Percentiles rank a stretch among this genome's conserved stretches.
Conservation (phyloP, 164 flowering plant species). For the Berberis vulgaris region DNA sequence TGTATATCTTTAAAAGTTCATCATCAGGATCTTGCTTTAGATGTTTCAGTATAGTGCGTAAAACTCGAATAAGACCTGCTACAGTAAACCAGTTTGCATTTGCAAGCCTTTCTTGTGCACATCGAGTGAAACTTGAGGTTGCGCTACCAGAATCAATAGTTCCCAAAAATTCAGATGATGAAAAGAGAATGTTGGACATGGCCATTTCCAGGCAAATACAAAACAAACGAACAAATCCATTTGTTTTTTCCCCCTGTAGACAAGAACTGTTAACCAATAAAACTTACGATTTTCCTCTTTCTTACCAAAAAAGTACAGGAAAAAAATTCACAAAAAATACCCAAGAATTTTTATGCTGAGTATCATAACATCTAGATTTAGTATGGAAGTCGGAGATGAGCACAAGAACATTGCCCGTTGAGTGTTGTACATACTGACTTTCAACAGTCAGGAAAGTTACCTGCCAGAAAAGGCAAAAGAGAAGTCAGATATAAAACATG, state of each 20-base stretch:
- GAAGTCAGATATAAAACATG: not conserved
- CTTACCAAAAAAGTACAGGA: not conserved
- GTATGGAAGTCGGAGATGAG: conserved; percentile 39
- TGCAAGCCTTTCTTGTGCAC: conserved; percentile 21
- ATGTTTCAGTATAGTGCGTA: conserved; percentile 48
- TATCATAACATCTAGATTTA: conserved; percentile 32
- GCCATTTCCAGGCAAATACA: conserved; percentile 34
- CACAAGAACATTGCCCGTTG: conserved; percentile 42
- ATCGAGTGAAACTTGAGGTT: conserved; percentile 8
- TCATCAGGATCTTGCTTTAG: conserved; percentile 36
- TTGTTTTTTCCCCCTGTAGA: conserved; percentile 51
- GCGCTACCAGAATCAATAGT: conserved; percentile 10
- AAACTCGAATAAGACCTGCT: conserved; percentile 38
- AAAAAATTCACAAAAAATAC: not conserved
- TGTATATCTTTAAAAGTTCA: conserved; percentile 24
- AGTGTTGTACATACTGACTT: conserved; percentile 47
- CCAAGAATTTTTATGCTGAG: not conserved
- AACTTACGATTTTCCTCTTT: not conserved
- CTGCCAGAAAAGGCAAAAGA: conserved; percentile 28
- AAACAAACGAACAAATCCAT: conserved; percentile 30
- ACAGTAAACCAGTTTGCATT: conserved; percentile 35
- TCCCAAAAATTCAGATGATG: conserved; percentile 9
- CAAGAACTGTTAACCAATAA: not conserved
- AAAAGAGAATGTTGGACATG: conserved; percentile 21
- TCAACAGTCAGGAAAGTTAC: conserved; percentile 27